Percentiles rank a stretch among this genome's conserved stretches.
phyloP scores from a whole-genome alignment of 2,329 filamentous ascomycete species.

The Rhynchosporium secalis region DNA sequence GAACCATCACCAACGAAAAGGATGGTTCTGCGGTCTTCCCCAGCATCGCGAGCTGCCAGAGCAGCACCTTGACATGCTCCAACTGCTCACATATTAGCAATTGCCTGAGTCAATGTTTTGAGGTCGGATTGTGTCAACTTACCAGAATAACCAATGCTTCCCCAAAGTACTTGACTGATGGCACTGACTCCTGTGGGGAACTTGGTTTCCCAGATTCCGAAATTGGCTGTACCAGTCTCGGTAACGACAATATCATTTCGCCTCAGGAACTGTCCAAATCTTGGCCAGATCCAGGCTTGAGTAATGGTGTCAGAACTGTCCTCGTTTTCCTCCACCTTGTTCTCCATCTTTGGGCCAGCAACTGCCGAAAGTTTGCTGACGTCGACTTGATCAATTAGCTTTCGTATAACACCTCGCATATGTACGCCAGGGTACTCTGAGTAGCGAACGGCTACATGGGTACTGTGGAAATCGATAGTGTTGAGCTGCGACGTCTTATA shows the following conservation, averaged over 20 bases:
- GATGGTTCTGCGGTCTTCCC: conserved; percentile 64
- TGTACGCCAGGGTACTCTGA: conserved; percentile 75
- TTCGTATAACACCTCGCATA: conserved; percentile 76
- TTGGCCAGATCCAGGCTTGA: conserved; percentile 77
- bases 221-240: conserved; percentile 85
- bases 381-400: conserved; percentile 62
- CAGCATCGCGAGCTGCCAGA: conserved; percentile 68
- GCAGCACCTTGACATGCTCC: conserved; percentile 68
- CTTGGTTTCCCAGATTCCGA: conserved; percentile 82
- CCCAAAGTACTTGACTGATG: conserved; percentile 76
- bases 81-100: conserved; percentile 39
- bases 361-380: conserved; percentile 57
- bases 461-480: conserved; percentile 80
- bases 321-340: conserved; percentile 47
- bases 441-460: conserved; percentile 70
- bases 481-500: conserved; percentile 75
- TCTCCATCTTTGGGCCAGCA: conserved; percentile 54
- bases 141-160: conserved; percentile 61
- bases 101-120: neutral
- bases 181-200: conserved; percentile 79
- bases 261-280: conserved; percentile 69
- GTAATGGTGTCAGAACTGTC: conserved; percentile 53
- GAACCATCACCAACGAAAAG: conserved; percentile 89
- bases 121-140: neutral
- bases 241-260: conserved; percentile 77